These are phyloP conservation scores for Saccharum spontaneum DNA, from an alignment of 176 grass and related monocot genomes.

Conservation along the genomic window DNA sequence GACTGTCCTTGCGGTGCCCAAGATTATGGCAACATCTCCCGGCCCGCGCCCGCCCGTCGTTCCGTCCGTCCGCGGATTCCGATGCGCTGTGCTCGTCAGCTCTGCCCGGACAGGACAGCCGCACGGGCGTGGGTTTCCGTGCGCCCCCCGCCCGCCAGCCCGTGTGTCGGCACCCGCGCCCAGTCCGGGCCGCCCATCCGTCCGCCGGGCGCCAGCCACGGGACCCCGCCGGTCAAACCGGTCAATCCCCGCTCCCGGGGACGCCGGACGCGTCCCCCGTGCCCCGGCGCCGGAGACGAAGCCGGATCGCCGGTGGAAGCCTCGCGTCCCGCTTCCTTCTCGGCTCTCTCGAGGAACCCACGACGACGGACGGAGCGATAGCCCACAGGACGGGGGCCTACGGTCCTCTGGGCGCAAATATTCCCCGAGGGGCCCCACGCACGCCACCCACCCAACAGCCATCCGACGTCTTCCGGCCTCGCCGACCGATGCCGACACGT, in stretches of 20 bases:
- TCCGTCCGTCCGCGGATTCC: conserved; percentile 7
- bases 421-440: conserved; percentile 14
- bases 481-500: conserved; percentile 6
- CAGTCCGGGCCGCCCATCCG: conserved; percentile 25
- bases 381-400: too few species aligned
- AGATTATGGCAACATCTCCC: neutral
- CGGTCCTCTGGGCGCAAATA: conserved; percentile 13
- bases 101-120: neutral
- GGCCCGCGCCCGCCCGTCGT: neutral
- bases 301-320: neutral
- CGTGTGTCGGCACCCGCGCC: conserved; percentile 39
- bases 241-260: neutral
- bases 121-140: conserved; percentile 23
- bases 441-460: neutral
- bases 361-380: too few species aligned
- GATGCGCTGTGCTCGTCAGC: neutral
- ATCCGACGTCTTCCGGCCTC: neutral
- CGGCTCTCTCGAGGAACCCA: too few species aligned
- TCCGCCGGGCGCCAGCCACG: neutral
- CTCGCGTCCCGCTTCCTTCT: too few species aligned
- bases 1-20: neutral
- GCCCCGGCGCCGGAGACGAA: neutral
- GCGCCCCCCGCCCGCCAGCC: neutral
- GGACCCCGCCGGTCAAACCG: neutral
- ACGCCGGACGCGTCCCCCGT: neutral